Percentiles rank a stretch among this genome's conserved stretches.
These are phyloP conservation scores for Telopea speciosissima DNA, from an alignment of 177 flowering plant species.

Conservation along the genomic window DNA sequence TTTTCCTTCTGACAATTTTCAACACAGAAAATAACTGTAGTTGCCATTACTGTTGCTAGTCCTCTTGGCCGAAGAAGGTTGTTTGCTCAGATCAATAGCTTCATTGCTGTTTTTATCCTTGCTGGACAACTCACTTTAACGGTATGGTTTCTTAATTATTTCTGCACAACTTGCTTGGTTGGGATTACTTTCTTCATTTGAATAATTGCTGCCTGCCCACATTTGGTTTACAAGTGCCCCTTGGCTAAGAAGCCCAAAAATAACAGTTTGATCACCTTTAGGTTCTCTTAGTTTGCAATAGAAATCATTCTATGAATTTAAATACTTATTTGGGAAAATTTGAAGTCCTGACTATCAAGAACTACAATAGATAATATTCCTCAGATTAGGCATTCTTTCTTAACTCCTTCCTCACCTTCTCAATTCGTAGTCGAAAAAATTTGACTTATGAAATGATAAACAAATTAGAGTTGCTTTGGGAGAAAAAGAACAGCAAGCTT, in stretches of 20 bases:
- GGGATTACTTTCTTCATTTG: neutral
- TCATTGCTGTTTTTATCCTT: slow-evolving; percentile 84
- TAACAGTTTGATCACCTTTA: neutral
- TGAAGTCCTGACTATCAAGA: no score
- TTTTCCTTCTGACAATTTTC: neutral
- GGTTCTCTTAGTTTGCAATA: neutral
- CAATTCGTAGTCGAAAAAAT: no score
- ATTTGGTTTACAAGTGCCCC: neutral
- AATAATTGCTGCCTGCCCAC: neutral
- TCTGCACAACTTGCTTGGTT: neutral
- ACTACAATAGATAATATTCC: no score
- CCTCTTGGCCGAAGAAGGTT: slow-evolving; percentile 76
- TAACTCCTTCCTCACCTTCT: no score
- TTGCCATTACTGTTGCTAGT: slow-evolving; percentile 65
- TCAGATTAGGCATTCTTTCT: no score
- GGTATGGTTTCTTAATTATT: slow-evolving; percentile 33
- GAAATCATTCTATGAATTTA: neutral
- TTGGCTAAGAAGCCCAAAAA: neutral
- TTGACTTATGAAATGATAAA: no score
- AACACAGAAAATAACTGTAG: slow-evolving; percentile 82
- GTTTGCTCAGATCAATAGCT: slow-evolving; percentile 94
- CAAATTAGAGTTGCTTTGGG: no score
- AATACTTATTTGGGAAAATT: neutral
- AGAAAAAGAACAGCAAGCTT: no score
- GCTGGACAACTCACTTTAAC: slow-evolving; percentile 87